Evolutionary conservation across 306 rosid genomes (phyloP).

Genomic region (Canavalia ensiformis): DNA sequence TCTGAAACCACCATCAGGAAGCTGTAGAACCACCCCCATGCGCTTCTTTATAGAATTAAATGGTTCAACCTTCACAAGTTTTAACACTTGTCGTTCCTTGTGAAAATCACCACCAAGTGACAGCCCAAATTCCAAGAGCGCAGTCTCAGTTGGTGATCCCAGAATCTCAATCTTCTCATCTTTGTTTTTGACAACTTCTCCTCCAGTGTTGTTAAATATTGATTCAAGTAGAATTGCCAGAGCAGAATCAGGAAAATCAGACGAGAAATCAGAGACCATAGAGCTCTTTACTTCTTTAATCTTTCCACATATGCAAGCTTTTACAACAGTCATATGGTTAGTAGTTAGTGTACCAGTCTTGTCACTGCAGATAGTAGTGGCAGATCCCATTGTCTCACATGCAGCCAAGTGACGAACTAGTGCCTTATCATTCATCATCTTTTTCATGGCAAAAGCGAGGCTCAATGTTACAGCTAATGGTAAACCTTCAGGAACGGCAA

Average conservation of each 20-base stretch:
- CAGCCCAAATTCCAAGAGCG: constrained; percentile 85
- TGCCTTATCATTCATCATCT: constrained; percentile 99
- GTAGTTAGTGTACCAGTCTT: constrained; percentile 98
- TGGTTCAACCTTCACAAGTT: constrained; percentile 88
- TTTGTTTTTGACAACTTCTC: constrained; percentile 86
- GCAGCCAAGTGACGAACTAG: constrained; percentile 97
- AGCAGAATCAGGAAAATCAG: constrained; percentile 76
- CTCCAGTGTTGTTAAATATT: constrained; percentile 93
- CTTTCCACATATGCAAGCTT: constrained; percentile 82
- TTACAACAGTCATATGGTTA: constrained; percentile 95
- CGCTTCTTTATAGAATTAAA: constrained; percentile 89
- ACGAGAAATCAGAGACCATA: constrained; percentile 55
- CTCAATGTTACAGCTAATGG: constrained; percentile 98
- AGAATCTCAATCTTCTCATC: constrained; percentile 74
- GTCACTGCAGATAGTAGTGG: constrained; percentile 96
- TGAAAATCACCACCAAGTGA: constrained; percentile 82
- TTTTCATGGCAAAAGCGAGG: constrained; percentile 99
- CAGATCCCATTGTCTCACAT: constrained; percentile 99
- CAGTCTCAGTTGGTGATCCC: constrained; percentile 95
- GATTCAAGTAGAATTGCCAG: constrained; percentile 78
- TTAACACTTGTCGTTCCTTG: constrained; percentile 63
- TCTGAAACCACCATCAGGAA: constrained; percentile 77
- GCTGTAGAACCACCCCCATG: constrained; percentile 85
- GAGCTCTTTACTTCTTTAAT: constrained; percentile 69
- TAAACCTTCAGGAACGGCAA: constrained; percentile 98